phyloP scores from a whole-genome alignment of 768 basidiomycete species.

The Tephrocybe sp. region DNA sequence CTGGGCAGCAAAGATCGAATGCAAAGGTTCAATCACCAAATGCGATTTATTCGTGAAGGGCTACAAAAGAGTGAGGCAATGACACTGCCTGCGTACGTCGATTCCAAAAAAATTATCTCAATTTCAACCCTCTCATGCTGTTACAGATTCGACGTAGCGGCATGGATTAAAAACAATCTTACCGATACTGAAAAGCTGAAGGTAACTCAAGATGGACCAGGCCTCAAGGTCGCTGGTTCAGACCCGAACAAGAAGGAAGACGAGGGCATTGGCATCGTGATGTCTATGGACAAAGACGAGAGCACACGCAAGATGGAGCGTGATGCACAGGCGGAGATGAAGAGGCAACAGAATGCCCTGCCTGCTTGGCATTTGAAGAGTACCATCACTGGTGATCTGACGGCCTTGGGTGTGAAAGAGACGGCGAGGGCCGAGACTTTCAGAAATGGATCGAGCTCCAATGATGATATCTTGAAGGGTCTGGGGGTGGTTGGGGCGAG shows the following conservation, averaged over 20 bases:
- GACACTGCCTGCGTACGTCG: conserved; percentile 74
- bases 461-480: conserved; percentile 73
- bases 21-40: conserved; percentile 92
- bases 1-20: conserved; percentile 89
- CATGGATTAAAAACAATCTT: conserved; percentile 77
- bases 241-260: conserved; percentile 58
- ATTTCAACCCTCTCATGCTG: conserved; percentile 2
- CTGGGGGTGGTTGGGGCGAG: conserved; percentile 53
- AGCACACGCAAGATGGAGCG: conserved; percentile 68
- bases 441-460: conserved; percentile 36
- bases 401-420: conserved; percentile 80
- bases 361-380: conserved; percentile 96
- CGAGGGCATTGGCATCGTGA: conserved; percentile 81
- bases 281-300: conserved; percentile 88
- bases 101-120: background rate
- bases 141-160: conserved; percentile 73
- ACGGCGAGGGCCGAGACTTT: conserved; percentile 47
- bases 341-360: conserved; percentile 86
- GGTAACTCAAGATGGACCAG: conserved; percentile 45
- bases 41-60: conserved; percentile 83
- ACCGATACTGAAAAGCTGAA: conserved; percentile 62
- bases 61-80: conserved; percentile 88
- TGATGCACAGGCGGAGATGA: conserved; percentile 79
- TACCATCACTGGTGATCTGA: conserved; percentile 91
- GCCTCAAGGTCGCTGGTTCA: conserved; percentile 74